Evolutionary conservation across 805 yeast species (phyloP).

Genomic region (Yarrowia porcina): DNA sequence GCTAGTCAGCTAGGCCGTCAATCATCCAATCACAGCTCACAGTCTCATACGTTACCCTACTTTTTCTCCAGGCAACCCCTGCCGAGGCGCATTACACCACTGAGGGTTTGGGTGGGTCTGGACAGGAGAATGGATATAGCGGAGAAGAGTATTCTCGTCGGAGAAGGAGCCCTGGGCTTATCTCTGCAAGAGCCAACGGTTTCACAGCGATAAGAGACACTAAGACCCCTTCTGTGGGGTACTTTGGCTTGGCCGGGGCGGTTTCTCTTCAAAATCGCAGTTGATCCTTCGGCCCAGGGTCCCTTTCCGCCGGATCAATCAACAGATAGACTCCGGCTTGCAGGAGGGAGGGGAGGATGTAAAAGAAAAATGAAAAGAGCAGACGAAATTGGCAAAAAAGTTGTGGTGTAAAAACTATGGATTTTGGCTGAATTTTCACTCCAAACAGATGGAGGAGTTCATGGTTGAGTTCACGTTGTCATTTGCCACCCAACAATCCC

Average conservation of each 20-base stretch:
- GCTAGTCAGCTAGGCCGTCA: too few relatives aligned
- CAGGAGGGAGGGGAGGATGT: too few relatives aligned
- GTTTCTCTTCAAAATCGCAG: background rate
- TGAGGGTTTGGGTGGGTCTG: too few relatives aligned
- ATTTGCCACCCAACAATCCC: background rate
- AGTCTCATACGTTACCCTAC: too few relatives aligned
- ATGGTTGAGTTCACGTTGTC: background rate
- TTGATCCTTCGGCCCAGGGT: constrained; percentile 1
- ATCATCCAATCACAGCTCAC: too few relatives aligned
- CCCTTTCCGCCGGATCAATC: constrained; percentile 11
- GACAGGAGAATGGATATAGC: too few relatives aligned
- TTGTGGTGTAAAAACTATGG: too few relatives aligned
- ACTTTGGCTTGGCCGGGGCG: background rate
- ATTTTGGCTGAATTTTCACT: too few relatives aligned
- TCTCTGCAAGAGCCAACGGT: background rate
- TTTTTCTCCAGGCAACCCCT: too few relatives aligned
- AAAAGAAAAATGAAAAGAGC: background rate
- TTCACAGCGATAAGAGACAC: background rate
- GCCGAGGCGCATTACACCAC: too few relatives aligned
- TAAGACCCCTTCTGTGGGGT: background rate
- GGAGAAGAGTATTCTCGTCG: too few relatives aligned
- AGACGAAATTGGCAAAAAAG: background rate
- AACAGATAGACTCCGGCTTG: background rate
- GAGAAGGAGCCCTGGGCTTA: too few relatives aligned
- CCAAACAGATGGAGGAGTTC: background rate